These are phyloP conservation scores for Leishmania tropica DNA, from an alignment of 208 protist species.

Conservation along the genomic window DNA sequence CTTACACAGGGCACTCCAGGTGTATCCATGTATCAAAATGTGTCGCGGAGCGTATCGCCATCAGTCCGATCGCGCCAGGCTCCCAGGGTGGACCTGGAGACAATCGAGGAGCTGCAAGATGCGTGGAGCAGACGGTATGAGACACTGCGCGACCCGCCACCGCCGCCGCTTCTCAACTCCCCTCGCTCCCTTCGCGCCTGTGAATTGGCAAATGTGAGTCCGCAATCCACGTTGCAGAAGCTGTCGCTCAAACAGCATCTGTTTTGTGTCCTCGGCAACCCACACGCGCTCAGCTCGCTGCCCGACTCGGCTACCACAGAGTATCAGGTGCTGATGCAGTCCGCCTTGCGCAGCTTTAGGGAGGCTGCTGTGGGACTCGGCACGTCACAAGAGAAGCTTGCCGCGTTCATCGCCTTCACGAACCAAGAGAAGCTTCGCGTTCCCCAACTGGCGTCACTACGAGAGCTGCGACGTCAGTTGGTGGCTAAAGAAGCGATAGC, in stretches of 20 bases:
- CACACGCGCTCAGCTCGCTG: slow-evolving; percentile 21
- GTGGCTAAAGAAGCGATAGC: slow-evolving; percentile 26
- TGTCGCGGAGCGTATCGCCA: slow-evolving; percentile 19
- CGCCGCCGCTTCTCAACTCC: slow-evolving; percentile 56
- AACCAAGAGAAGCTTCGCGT: slow-evolving; percentile 48
- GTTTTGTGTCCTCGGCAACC: slow-evolving; percentile 37
- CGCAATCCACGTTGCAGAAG: slow-evolving; percentile 37
- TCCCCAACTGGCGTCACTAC: slow-evolving; percentile 31
- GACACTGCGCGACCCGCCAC: slow-evolving; percentile 30
- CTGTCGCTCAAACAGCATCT: slow-evolving; percentile 62
- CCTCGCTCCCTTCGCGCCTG: slow-evolving; percentile 66
- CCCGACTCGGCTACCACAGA: slow-evolving; percentile 13
- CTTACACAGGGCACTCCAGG: background rate
- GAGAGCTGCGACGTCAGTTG: slow-evolving; percentile 39
- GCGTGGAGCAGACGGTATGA: slow-evolving; percentile 48
- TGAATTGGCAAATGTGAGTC: slow-evolving; percentile 26
- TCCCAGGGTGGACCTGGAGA: slow-evolving; percentile 43
- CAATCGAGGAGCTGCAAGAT: slow-evolving; percentile 62
- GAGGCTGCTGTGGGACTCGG: slow-evolving; percentile 46
- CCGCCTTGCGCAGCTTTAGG: slow-evolving; percentile 54
- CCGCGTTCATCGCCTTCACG: slow-evolving; percentile 44
- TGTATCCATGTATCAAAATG: slow-evolving; percentile 14
- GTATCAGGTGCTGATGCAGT: slow-evolving; percentile 35
- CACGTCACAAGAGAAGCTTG: slow-evolving; percentile 66
- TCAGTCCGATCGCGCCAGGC: slow-evolving; percentile 2